These are phyloP conservation scores for Eutypa lata DNA, from an alignment of 2,329 filamentous ascomycete genomes.

Conservation along the genomic window DNA sequence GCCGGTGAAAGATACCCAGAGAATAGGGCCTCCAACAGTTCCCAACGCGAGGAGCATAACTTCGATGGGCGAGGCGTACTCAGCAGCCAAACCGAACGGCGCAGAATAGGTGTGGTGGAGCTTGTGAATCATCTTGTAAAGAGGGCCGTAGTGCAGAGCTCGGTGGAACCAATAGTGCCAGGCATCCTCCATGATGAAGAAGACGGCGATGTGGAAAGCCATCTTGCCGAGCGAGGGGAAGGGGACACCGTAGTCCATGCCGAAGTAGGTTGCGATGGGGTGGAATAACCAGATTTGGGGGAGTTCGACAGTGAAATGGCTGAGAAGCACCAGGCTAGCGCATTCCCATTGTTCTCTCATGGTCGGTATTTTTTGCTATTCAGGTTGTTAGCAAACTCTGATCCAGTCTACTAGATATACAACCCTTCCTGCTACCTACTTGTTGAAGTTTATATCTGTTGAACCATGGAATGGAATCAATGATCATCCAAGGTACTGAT, in stretches of 20 bases:
- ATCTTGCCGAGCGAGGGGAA: conserved; percentile 87
- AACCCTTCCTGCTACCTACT: conserved; percentile 44
- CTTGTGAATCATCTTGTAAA: conserved; percentile 98
- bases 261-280: conserved; percentile 89
- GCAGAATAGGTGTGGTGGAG: conserved; percentile 99
- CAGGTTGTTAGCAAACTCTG: conserved; percentile 17
- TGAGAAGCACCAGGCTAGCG: conserved; percentile 86
- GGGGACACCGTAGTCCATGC: conserved; percentile 81
- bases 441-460: conserved; percentile 93
- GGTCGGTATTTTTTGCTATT: conserved; percentile 78
- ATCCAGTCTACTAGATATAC: not conserved
- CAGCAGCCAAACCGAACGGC: conserved; percentile 91
- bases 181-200: conserved; percentile 93
- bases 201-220: conserved; percentile 84
- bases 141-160: conserved; percentile 85
- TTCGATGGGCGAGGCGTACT: conserved; percentile 97
- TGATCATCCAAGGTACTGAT: conserved; percentile 85
- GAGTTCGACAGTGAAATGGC: conserved; percentile 95
- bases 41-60: conserved; percentile 92
- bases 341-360: conserved; percentile 91
- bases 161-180: conserved; percentile 99
- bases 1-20: conserved; percentile 79
- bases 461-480: conserved; percentile 84
- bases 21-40: conserved; percentile 75
- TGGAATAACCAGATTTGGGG: conserved; percentile 99